A percentile compares a stretch with the other conserved stretches of the same genome.
phyloP scores from a whole-genome alignment of 768 basidiomycete species.

The Phaeotremella fagi region DNA sequence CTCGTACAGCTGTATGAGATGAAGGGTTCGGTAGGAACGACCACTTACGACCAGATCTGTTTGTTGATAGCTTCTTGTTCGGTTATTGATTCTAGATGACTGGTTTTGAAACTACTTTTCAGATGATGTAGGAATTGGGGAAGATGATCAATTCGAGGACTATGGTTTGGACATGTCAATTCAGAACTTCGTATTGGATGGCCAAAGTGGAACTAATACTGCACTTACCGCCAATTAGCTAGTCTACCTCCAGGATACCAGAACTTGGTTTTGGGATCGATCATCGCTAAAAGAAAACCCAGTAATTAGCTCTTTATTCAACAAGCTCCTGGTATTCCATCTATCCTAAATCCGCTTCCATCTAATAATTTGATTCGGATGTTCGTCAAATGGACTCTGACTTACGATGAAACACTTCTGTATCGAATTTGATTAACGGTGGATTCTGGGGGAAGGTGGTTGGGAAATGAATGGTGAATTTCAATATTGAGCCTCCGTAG shows the following conservation, averaged over 20 bases:
- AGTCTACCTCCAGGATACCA: constrained; percentile 29
- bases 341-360: no score
- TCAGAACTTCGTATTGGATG: not conserved
- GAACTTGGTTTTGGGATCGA: constrained; percentile 37
- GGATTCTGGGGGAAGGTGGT: constrained; percentile 14
- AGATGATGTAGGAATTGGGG: constrained; percentile 29
- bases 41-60: constrained; percentile 36
- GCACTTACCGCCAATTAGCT: constrained; percentile 27
- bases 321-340: no score
- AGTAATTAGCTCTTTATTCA: no score
- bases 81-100: constrained; percentile 12
- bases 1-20: not conserved
- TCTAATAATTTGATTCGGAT: no score
- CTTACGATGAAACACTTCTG: constrained; percentile 42
- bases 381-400: no score
- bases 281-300: constrained; percentile 19
- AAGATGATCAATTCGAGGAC: constrained; percentile 34
- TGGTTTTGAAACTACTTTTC: constrained; percentile 28
- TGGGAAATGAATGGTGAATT: constrained; percentile 29
- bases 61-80: constrained; percentile 39
- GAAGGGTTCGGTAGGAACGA: not conserved
- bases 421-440: constrained; percentile 29
- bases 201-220: not conserved
- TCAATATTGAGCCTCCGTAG: constrained; percentile 33
- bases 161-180: constrained; percentile 2